Conservation (phyloP, 1,284 basidiomycete genomes). For the Chalciporus sp. region DNA sequence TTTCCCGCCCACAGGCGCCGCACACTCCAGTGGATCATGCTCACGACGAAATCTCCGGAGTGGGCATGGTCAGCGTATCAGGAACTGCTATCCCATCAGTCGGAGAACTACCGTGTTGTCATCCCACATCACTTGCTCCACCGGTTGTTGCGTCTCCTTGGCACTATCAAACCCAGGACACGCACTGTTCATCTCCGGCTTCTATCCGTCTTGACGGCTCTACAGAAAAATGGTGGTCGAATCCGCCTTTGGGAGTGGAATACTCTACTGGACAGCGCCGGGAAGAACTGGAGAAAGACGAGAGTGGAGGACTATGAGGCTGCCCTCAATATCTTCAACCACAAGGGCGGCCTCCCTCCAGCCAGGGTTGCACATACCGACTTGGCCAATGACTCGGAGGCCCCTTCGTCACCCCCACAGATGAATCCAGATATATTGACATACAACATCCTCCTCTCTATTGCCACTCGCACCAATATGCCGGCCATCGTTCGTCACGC, state of each 20-base stretch:
- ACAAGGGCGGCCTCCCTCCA: slow-evolving; percentile 48
- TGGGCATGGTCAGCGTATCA: slow-evolving; percentile 67
- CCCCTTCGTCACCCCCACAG: neutral
- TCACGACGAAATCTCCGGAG: slow-evolving; percentile 42
- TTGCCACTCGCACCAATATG: slow-evolving; percentile 57
- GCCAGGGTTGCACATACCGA: slow-evolving; percentile 1
- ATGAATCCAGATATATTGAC: slow-evolving; percentile 63
- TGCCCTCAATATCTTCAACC: slow-evolving; percentile 61
- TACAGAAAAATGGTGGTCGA: slow-evolving; percentile 53
- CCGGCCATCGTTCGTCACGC: slow-evolving; percentile 52
- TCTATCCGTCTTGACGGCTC: slow-evolving; percentile 58
- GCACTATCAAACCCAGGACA: slow-evolving; percentile 53
- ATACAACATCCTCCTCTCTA: slow-evolving; percentile 64
- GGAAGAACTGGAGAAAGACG: slow-evolving; percentile 64
- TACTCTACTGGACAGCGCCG: slow-evolving; percentile 65
- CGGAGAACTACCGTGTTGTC: slow-evolving; percentile 17
- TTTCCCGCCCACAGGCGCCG: slow-evolving; percentile 23
- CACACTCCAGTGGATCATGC: slow-evolving; percentile 32
- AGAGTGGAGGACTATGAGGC: slow-evolving; percentile 56
- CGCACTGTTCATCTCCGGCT: slow-evolving; percentile 62
- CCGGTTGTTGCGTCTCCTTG: slow-evolving; percentile 57
- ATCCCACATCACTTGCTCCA: slow-evolving; percentile 61
- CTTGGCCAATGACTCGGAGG: neutral
- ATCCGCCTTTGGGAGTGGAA: slow-evolving; percentile 73
- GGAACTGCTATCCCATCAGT: slow-evolving; percentile 36